Evolutionary conservation across 23 red algal genomes (phyloP).

Genomic region (Pyropia haitanensis): DNA sequence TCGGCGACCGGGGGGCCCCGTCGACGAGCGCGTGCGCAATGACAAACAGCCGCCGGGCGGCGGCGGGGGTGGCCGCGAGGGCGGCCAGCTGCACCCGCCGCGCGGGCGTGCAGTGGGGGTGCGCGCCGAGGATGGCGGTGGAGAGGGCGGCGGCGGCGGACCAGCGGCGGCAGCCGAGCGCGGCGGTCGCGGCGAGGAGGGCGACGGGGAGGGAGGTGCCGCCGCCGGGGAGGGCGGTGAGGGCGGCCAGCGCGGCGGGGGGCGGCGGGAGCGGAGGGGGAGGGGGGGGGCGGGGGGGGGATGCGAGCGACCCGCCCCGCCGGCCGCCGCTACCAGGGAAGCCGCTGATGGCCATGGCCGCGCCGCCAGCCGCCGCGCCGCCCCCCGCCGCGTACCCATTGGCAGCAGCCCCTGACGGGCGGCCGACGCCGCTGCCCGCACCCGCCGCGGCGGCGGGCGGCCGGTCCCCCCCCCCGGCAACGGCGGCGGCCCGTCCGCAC

Average conservation of each 20-base stretch:
- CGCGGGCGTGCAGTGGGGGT: slow-evolving; percentile 24
- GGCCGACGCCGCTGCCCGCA: background rate
- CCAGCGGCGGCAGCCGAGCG: slow-evolving; percentile 17
- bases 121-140: slow-evolving; percentile 6
- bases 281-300: too few species aligned
- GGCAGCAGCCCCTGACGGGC: background rate
- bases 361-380: too few species aligned
- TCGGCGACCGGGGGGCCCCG: slow-evolving; percentile 21
- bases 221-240: too few species aligned
- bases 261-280: too few species aligned
- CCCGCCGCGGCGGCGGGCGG: background rate
- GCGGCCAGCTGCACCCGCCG: slow-evolving; percentile 30
- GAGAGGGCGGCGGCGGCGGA: slow-evolving; percentile 6
- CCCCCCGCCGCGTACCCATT: too few species aligned
- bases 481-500: background rate
- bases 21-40: slow-evolving; percentile 72
- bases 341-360: too few species aligned
- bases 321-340: too few species aligned
- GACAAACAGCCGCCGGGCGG: slow-evolving; percentile 47
- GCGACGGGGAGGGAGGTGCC: slow-evolving; percentile 7
- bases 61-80: slow-evolving; percentile 37
- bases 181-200: slow-evolving; percentile 8
- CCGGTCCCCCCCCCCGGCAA: background rate
- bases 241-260: too few species aligned
- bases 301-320: too few species aligned